phyloP scores from a whole-genome alignment of 169 alveolate genomes.

The Hammondia hammondi region DNA sequence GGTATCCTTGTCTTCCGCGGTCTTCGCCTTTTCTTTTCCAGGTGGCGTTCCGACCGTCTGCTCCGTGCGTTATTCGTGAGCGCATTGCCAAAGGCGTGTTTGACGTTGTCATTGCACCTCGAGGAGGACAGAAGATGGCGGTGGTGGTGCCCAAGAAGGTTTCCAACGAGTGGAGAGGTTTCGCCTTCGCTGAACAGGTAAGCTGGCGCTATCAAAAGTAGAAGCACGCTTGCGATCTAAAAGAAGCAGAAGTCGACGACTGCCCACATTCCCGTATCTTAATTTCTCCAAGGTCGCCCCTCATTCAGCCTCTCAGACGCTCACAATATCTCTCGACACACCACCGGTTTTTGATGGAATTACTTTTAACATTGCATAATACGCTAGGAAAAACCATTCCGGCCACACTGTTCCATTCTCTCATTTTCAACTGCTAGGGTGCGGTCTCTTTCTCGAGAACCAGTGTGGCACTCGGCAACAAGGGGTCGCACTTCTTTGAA shows the following conservation, averaged over 20 bases:
- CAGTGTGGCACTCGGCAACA: too few relatives aligned
- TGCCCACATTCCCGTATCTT: too few relatives aligned
- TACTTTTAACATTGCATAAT: not conserved
- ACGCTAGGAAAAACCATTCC: too few relatives aligned
- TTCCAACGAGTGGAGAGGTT: slow-evolving; percentile 67
- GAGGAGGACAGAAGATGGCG: slow-evolving; percentile 55
- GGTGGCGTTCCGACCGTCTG: slow-evolving; percentile 50
- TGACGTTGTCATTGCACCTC: slow-evolving; percentile 70
- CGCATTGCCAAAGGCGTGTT: slow-evolving; percentile 67
- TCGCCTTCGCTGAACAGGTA: slow-evolving; percentile 66
- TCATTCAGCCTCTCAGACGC: too few relatives aligned
- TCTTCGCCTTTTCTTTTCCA: not conserved
- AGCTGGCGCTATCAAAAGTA: not conserved
- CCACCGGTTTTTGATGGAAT: not conserved
- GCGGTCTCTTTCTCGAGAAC: too few relatives aligned
- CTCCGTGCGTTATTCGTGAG: slow-evolving; percentile 66
- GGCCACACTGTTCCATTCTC: too few relatives aligned
- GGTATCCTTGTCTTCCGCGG: not conserved
- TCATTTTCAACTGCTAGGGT: too few relatives aligned
- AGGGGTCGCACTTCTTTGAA: too few relatives aligned
- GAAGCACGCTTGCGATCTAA: too few relatives aligned
- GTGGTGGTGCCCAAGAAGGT: slow-evolving; percentile 61
- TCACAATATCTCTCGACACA: too few relatives aligned
- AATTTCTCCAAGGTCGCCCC: too few relatives aligned
- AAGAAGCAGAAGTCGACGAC: too few relatives aligned